A percentile compares a stretch with the other conserved stretches of the same genome.
Evolutionary conservation across 352 stramenopile species (phyloP).

Genomic region (Phytophthora ramorum): DNA sequence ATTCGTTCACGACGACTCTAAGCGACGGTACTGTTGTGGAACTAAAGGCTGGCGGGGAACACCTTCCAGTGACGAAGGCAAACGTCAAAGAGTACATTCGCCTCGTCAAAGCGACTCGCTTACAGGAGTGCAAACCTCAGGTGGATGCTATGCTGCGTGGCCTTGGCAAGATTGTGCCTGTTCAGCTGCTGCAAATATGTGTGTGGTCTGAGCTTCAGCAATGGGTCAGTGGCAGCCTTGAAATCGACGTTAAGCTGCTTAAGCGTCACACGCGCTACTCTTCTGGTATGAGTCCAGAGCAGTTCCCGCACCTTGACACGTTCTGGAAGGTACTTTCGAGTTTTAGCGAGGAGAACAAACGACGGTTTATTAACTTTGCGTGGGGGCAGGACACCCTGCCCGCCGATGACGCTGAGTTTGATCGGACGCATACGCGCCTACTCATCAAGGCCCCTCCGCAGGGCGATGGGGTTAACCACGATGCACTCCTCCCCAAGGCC

Average conservation of each 20-base stretch:
- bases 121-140: conserved; percentile 80
- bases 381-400: conserved; percentile 86
- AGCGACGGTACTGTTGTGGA: conserved; percentile 75
- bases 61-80: conserved; percentile 65
- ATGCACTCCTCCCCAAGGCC: conserved; percentile 72
- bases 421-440: conserved; percentile 75
- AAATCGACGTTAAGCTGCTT: conserved; percentile 75
- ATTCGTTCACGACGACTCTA: conserved; percentile 77
- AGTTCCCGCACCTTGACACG: conserved; percentile 74
- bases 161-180: conserved; percentile 72
- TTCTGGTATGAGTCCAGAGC: conserved; percentile 75
- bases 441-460: conserved; percentile 71
- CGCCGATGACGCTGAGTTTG: conserved; percentile 80
- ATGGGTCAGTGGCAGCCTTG: conserved; percentile 80
- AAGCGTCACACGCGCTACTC: conserved; percentile 86
- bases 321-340: conserved; percentile 74
- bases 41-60: conserved; percentile 52
- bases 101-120: conserved; percentile 61
- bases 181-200: conserved; percentile 75
- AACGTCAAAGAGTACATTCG: conserved; percentile 81
- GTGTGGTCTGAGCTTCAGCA: conserved; percentile 84
- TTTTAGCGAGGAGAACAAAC: conserved; percentile 82
- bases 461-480: conserved; percentile 43
- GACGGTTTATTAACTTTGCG: conserved; percentile 86
- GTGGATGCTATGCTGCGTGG: conserved; percentile 78